These are phyloP conservation scores for Ustilago curta DNA, from an alignment of 1,284 basidiomycete genomes.

Conservation along the genomic window DNA sequence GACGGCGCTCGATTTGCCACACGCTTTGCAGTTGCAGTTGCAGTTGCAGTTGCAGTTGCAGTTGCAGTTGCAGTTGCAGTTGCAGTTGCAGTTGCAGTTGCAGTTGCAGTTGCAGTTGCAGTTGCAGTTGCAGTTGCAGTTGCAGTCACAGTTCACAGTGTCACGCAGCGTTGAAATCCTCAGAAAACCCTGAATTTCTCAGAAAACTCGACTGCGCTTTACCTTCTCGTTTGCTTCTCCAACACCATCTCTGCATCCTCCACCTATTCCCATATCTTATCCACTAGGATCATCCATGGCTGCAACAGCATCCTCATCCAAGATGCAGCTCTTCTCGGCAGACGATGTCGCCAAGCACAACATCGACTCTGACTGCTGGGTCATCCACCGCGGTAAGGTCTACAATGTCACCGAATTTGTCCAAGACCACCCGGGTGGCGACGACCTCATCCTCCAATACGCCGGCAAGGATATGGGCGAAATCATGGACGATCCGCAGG, in stretches of 20 bases:
- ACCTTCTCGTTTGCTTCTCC: neutral
- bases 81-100: no score
- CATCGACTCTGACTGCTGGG: slow-evolving; percentile 75
- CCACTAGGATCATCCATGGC: no score
- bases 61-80: no score
- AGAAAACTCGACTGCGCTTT: no score
- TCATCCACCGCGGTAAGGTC: slow-evolving; percentile 71
- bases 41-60: no score
- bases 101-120: no score
- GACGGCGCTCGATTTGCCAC: neutral
- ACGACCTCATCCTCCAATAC: slow-evolving; percentile 74
- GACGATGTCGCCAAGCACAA: slow-evolving; percentile 70
- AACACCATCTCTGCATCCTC: neutral
- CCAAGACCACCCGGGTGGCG: slow-evolving; percentile 72
- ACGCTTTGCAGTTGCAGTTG: no score
- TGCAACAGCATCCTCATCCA: slow-evolving; percentile 32
- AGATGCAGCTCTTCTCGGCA: slow-evolving; percentile 52
- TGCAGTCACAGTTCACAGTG: neutral
- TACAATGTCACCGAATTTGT: slow-evolving; percentile 73
- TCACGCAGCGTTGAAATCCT: neutral
- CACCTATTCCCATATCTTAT: no score
- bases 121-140: neutral
- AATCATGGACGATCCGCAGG: slow-evolving; percentile 83
- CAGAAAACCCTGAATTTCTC: neutral
- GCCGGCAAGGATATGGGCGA: slow-evolving; percentile 85